Conservation (phyloP, 2,329 filamentous ascomycete species). For the Penicillium verrucosum region DNA sequence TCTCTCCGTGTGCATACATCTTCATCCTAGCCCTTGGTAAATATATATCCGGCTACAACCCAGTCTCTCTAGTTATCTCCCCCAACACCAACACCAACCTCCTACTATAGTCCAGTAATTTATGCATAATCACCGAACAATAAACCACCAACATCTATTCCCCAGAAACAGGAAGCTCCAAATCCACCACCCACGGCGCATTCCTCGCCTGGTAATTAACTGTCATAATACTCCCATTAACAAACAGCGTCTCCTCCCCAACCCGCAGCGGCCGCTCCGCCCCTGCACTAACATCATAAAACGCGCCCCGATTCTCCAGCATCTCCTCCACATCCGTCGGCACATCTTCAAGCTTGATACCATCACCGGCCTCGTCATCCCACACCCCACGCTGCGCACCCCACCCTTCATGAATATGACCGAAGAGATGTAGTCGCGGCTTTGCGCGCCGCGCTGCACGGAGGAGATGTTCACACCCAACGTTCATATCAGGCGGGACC, state of each 20-base stretch:
- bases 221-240: constrained; percentile 58
- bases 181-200: constrained; percentile 55
- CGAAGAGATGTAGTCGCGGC: constrained; percentile 60
- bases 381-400: constrained; percentile 41
- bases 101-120: too few species aligned
- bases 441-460: constrained; percentile 49
- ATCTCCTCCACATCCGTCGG: constrained; percentile 27
- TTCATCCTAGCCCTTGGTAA: not conserved
- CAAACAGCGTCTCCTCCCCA: constrained; percentile 54
- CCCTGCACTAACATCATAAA: constrained; percentile 34
- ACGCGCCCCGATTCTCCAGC: constrained; percentile 32
- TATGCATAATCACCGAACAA: too few species aligned
- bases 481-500: constrained; percentile 34
- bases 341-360: constrained; percentile 18
- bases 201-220: constrained; percentile 49
- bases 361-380: constrained; percentile 22
- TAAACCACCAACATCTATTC: not conserved
- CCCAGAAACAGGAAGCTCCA: constrained; percentile 43
- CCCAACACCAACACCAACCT: too few species aligned
- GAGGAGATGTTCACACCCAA: constrained; percentile 56
- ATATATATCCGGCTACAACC: not conserved
- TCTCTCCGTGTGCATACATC: not conserved
- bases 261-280: constrained; percentile 33
- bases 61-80: not conserved
- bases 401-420: constrained; percentile 60